A percentile compares a stretch with the other conserved stretches of the same genome.
Conservation (phyloP, 805 yeast genomes). For the Barnettozyma californica region DNA sequence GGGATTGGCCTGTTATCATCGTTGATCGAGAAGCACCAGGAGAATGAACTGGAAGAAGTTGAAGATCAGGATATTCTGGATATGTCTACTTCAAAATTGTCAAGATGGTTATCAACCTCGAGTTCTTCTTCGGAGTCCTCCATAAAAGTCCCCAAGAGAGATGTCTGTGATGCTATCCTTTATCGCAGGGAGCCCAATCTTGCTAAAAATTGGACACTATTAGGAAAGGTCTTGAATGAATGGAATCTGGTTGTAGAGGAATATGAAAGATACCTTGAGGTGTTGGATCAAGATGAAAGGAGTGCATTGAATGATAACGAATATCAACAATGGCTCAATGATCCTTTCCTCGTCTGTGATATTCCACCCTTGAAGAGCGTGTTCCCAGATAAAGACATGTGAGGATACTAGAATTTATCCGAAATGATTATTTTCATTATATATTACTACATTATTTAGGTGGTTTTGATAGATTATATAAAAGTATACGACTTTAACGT, state of each 20-base stretch:
- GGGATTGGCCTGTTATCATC: constrained; percentile 3
- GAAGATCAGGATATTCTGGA: neutral
- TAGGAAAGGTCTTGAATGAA: constrained; percentile 49
- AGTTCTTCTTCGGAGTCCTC: constrained; percentile 1
- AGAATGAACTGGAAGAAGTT: neutral
- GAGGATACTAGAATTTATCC: neutral
- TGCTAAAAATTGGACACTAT: constrained; percentile 20
- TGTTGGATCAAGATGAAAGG: constrained; percentile 8
- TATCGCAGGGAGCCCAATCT: neutral
- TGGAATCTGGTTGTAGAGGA: constrained; percentile 46
- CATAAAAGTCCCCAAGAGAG: neutral
- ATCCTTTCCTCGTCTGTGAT: constrained; percentile 15
- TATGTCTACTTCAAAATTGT: neutral
- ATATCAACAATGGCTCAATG: constrained; percentile 8
- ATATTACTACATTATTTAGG: neutral
- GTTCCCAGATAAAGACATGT: neutral
- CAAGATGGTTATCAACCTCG: constrained; percentile 4
- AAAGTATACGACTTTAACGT: too few relatives aligned
- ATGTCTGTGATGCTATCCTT: neutral
- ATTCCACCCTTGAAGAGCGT: constrained; percentile 12
- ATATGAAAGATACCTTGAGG: constrained; percentile 31
- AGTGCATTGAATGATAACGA: constrained; percentile 1
- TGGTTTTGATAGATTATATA: neutral
- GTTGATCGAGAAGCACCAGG: neutral
- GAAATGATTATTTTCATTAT: neutral